These are phyloP conservation scores for Salix caprea DNA, from an alignment of 345 rosid species.

Conservation along the genomic window DNA sequence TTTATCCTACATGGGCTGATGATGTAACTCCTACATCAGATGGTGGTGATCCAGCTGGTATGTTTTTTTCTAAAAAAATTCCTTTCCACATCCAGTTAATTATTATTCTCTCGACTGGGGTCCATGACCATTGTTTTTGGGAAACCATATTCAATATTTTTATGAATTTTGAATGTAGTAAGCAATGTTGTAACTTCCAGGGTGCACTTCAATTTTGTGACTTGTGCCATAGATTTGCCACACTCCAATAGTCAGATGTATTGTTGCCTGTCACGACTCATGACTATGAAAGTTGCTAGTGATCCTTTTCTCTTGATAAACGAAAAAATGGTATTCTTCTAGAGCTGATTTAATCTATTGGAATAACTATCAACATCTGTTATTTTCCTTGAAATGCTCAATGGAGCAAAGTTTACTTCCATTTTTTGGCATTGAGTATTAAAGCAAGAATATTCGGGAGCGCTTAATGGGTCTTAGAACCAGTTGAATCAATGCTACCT, in stretches of 20 bases:
- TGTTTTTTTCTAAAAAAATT: conserved; percentile 4
- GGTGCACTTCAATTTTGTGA: background rate
- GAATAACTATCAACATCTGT: background rate
- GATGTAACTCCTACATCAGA: conserved; percentile 24
- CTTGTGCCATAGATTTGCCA: background rate
- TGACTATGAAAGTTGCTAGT: background rate
- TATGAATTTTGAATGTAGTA: no score
- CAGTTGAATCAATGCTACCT: background rate
- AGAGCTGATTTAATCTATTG: background rate
- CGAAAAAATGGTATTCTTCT: background rate
- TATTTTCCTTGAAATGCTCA: background rate
- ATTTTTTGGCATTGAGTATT: background rate
- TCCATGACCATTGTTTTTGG: background rate
- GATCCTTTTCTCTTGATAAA: background rate
- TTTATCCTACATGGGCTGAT: conserved; percentile 78
- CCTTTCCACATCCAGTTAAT: background rate
- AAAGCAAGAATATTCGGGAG: background rate
- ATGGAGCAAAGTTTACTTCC: background rate
- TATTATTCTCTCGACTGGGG: background rate
- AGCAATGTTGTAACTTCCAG: background rate
- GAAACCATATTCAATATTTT: background rate
- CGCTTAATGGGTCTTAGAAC: background rate
- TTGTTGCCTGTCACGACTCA: background rate
- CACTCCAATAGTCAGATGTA: background rate
- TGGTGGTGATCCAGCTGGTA: conserved; percentile 34